phyloP scores from a whole-genome alignment of 140 eudicot species.

The Anethum foeniculum region DNA sequence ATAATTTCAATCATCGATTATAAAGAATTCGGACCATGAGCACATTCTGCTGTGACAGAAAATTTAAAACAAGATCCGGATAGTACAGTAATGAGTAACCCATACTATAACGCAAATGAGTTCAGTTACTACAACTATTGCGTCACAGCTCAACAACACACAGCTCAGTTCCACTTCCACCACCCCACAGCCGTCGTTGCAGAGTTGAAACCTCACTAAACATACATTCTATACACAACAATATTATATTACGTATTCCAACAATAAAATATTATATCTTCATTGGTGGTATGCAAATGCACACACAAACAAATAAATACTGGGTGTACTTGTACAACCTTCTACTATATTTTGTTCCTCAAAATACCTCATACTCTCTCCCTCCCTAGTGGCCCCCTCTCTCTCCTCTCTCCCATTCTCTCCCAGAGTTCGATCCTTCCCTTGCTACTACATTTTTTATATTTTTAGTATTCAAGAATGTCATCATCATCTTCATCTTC shows the following conservation, averaged over 20 bases:
- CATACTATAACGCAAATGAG: no score
- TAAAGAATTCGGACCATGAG: no score
- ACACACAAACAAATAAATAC: not conserved
- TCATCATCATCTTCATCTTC: constrained; percentile 40
- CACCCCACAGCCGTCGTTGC: constrained; percentile 20
- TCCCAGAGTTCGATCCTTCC: no score
- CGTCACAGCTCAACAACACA: not conserved
- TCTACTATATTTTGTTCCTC: not conserved
- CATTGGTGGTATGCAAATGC: not conserved
- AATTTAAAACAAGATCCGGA: no score
- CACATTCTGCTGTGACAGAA: no score
- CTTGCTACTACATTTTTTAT: not conserved
- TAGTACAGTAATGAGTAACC: no score
- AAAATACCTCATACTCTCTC: constrained; percentile 10
- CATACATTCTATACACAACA: not conserved
- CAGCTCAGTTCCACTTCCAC: not conserved
- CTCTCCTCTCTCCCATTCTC: not conserved
- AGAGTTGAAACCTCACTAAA: constrained; percentile 10
- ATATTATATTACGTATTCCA: not conserved
- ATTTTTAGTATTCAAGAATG: not conserved
- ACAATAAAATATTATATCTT: not conserved
- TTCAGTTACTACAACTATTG: not conserved
- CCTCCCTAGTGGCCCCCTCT: not conserved
- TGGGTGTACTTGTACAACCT: not conserved
- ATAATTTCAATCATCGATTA: no score